Conservation (phyloP, 2,329 filamentous ascomycete genomes). For the Pezicula radicicola region DNA sequence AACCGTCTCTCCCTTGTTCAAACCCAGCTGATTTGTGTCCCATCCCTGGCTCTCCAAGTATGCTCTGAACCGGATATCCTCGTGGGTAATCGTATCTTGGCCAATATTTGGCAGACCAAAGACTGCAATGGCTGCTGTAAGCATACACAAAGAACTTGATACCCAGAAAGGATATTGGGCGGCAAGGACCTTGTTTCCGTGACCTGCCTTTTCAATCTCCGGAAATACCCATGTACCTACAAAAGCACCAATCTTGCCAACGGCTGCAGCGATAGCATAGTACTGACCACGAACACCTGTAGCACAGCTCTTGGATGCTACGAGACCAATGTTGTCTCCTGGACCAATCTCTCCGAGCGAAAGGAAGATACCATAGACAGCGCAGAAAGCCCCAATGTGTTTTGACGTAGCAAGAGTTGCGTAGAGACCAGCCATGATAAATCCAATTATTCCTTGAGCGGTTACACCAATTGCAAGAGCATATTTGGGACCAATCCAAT, state of each 20-base stretch:
- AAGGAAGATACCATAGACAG: constrained; percentile 77
- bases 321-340: constrained; percentile 85
- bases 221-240: constrained; percentile 82
- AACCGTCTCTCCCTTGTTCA: constrained; percentile 16
- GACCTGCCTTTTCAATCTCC: constrained; percentile 61
- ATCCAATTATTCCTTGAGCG: constrained; percentile 75
- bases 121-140: constrained; percentile 65
- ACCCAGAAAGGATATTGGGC: constrained; percentile 92
- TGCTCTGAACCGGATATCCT: constrained; percentile 72
- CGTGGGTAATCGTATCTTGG: constrained; percentile 79
- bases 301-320: constrained; percentile 84
- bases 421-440: constrained; percentile 85
- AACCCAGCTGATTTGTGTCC: constrained; percentile 61
- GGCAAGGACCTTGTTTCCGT: constrained; percentile 49
- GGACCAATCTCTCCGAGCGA: constrained; percentile 79
- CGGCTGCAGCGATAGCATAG: constrained; percentile 68
- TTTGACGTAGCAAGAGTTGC: constrained; percentile 59
- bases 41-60: constrained; percentile 75
- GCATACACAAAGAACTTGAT: constrained; percentile 71
- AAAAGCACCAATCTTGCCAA: constrained; percentile 79
- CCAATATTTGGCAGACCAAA: constrained; percentile 73
- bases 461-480: constrained; percentile 69
- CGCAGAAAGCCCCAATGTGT: constrained; percentile 73
- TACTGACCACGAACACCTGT: constrained; percentile 83
- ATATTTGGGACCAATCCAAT: constrained; percentile 75